Evolutionary conservation across 345 rosid genomes (phyloP).

Genomic region (Brassica cretica): DNA sequence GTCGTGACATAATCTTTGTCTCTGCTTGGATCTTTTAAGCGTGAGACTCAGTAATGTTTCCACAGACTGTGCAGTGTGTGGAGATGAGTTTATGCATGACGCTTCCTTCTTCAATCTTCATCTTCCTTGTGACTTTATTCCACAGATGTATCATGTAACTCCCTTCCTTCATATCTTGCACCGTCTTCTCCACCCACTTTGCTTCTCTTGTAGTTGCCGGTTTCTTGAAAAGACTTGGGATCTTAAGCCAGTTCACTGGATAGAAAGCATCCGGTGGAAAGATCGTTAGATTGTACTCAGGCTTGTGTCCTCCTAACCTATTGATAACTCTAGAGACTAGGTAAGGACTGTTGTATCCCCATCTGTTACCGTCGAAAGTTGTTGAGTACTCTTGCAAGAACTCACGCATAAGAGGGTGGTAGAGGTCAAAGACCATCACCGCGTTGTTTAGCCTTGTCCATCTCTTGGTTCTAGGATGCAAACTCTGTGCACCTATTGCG

Average conservation of each 20-base stretch:
- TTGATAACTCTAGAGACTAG: conserved; percentile 60
- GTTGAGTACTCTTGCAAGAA: conserved; percentile 68
- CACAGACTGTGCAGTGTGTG: conserved; percentile 50
- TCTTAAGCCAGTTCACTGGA: conserved; percentile 63
- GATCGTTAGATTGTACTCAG: conserved; percentile 50
- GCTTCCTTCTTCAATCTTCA: conserved; percentile 55
- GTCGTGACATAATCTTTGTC: not conserved
- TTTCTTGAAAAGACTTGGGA: conserved; percentile 55
- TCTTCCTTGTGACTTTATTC: conserved; percentile 50
- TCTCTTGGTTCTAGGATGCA: conserved; percentile 41
- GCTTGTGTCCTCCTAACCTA: conserved; percentile 40
- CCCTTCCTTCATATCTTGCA: conserved; percentile 33
- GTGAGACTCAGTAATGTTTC: conserved; percentile 34
- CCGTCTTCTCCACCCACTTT: conserved; percentile 46
- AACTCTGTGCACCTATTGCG: conserved; percentile 68
- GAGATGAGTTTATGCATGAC: conserved; percentile 47
- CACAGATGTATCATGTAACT: conserved; percentile 57
- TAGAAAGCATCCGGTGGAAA: conserved; percentile 56
- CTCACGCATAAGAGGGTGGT: conserved; percentile 56
- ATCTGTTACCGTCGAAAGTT: conserved; percentile 71
- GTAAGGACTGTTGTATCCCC: conserved; percentile 84
- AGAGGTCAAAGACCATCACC: conserved; percentile 57
- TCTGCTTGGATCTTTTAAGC: conserved; percentile 10
- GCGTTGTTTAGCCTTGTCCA: conserved; percentile 76
- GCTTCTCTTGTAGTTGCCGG: conserved; percentile 44